Base-by-base conservation (phyloP, 2,329 filamentous ascomycete species). In the Aspergillus clavatus region DNA sequence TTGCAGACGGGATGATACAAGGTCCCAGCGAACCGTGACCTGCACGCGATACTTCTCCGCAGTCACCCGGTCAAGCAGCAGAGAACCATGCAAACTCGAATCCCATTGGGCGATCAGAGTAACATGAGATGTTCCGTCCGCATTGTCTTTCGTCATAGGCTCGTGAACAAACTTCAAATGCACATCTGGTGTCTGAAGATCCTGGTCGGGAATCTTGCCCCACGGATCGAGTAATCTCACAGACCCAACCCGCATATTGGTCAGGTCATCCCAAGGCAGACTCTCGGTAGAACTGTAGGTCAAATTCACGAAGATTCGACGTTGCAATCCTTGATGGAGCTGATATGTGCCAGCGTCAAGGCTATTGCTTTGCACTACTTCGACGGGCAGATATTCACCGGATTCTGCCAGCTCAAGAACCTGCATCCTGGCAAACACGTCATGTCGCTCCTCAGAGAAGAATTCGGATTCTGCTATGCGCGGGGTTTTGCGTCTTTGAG, bases 91-190 rank as follows among this genome's bases (percentile, higher is more conserved):
- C 54, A 93, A 76, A 59, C 89, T 95, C 0, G 91, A 96, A 63
- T 98, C 93, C 93, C 93, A 98, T 61, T 97, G 90, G 0, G 87
- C 89, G n/a, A 86, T 79, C 35, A 97, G 76, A 1, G 85, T 90
- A 28, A 96, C 83, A 63, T 86, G 89, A 27, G 84, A 85, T 0
- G 90, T 96, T 28, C 93, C 93, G 63, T 97, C 94, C 19, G 87
- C 82, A 61, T 96, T 94, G 46, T 87, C 83, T 51, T 85, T 86
- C 53, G 95, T 84, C 45, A 83, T 77, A 0, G 93, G 91, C 38
- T 85, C 82, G 24, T 86, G 81, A 3, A 89, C 78, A 37, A 95
- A 76, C 60, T 88, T 88, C 28, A 98, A 72, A 0, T 82, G 69
- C 3, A 98, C 82, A 51, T 94, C 86, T 1, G 83, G 80, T 12